Conservation (phyloP, 139 green algal genomes). For the Coelastrella sp. region DNA sequence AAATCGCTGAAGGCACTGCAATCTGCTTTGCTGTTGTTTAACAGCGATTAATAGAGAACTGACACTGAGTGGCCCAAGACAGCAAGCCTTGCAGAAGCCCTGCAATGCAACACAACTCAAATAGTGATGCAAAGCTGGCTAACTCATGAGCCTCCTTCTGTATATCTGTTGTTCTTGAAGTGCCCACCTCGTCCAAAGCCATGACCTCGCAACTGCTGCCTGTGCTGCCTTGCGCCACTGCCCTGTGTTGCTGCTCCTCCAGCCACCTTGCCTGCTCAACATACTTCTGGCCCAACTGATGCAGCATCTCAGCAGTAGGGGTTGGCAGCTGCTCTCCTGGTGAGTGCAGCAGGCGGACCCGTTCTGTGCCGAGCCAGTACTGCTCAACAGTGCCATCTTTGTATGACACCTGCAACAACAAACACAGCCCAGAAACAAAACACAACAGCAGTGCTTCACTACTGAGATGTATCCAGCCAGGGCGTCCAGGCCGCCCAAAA, state of each 20-base stretch:
- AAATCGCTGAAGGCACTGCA: no score
- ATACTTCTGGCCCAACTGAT: slow-evolving; percentile 6
- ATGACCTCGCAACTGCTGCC: neutral
- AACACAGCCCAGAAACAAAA: neutral
- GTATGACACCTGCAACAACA: slow-evolving; percentile 62
- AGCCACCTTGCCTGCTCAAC: slow-evolving; percentile 9
- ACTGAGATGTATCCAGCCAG: no score
- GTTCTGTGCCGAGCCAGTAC: slow-evolving; percentile 63
- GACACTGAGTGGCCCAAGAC: no score
- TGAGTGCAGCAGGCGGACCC: slow-evolving; percentile 62
- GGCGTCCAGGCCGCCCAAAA: no score
- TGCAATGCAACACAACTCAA: no score
- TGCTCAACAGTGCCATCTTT: slow-evolving; percentile 64
- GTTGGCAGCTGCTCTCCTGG: slow-evolving; percentile 56
- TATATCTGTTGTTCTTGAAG: no score
- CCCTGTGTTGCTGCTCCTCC: slow-evolving; percentile 20
- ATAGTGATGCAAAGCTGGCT: no score
- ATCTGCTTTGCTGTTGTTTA: no score
- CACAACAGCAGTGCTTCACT: no score
- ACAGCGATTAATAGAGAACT: no score
- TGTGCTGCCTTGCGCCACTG: neutral
- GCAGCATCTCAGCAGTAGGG: slow-evolving; percentile 20
- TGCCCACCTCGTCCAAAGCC: neutral
- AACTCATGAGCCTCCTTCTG: no score
- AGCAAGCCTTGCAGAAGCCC: no score